Evolutionary conservation across 164 flowering plant genomes (phyloP).

Genomic region (Nymphaea thermarum): DNA sequence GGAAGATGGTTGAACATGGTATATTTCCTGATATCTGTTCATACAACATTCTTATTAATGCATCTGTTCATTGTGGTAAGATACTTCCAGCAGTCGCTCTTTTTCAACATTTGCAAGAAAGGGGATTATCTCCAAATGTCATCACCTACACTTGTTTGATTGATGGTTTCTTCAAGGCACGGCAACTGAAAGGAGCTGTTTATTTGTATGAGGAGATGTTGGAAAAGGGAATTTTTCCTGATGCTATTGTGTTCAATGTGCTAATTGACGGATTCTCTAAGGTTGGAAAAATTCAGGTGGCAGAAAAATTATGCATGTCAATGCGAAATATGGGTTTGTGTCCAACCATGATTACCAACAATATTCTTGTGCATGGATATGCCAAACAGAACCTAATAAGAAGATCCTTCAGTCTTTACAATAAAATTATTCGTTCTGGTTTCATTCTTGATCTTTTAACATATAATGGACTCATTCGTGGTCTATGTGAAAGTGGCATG

Average conservation of each 20-base stretch:
- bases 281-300: slow-evolving; percentile 32
- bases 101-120: slow-evolving; percentile 20
- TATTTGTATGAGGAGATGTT: slow-evolving; percentile 47
- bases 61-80: slow-evolving; percentile 47
- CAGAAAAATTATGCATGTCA: slow-evolving; percentile 14
- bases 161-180: slow-evolving; percentile 48
- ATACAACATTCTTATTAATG: slow-evolving; percentile 42
- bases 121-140: slow-evolving; percentile 22
- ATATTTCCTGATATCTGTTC: slow-evolving; percentile 56
- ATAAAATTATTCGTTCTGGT: slow-evolving; percentile 25
- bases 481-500: slow-evolving; percentile 43
- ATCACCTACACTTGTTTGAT: slow-evolving; percentile 47
- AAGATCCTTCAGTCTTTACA: slow-evolving; percentile 28
- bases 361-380: slow-evolving; percentile 64
- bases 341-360: slow-evolving; percentile 54
- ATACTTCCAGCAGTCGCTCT: slow-evolving; percentile 45
- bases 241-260: slow-evolving; percentile 33
- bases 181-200: slow-evolving; percentile 45
- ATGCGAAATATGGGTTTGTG: slow-evolving; percentile 20
- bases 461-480: slow-evolving; percentile 53
- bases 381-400: slow-evolving; percentile 26
- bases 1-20: slow-evolving; percentile 42
- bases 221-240: slow-evolving; percentile 30
- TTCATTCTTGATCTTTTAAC: slow-evolving; percentile 48
- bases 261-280: slow-evolving; percentile 52